Conservation (phyloP, 495 filamentous ascomycete genomes). For the Hamigera avellanea region DNA sequence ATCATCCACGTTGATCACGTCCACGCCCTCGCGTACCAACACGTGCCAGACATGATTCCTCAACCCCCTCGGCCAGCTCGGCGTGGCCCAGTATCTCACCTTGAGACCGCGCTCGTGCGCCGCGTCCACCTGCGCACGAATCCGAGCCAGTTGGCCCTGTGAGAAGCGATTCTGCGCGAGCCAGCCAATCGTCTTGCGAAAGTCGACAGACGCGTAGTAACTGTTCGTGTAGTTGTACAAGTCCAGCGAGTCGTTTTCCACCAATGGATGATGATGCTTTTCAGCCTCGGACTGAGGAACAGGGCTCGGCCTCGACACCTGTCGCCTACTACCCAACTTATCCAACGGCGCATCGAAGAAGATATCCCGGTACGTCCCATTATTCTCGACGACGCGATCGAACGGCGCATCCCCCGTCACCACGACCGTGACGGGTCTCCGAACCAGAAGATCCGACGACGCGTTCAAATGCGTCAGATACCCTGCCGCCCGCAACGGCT, state of each 20-base stretch:
- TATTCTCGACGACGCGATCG: constrained; percentile 17
- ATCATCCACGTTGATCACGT: not conserved
- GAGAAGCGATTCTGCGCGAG: constrained; percentile 14
- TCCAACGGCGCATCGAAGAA: constrained; percentile 55
- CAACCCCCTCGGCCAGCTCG: constrained; percentile 51
- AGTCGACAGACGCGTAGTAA: constrained; percentile 36
- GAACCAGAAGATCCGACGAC: constrained; percentile 16
- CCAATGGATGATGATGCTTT: no score
- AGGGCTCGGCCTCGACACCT: not conserved
- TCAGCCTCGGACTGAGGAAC: constrained; percentile 8
- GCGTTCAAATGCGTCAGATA: constrained; percentile 32
- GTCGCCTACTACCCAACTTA: constrained; percentile 15
- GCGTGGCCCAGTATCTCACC: constrained; percentile 58
- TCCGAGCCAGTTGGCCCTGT: constrained; percentile 36
- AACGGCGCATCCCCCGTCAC: constrained; percentile 37
- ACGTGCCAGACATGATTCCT: constrained; percentile 57
- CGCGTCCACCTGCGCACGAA: constrained; percentile 45
- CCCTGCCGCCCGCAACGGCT: constrained; percentile 23
- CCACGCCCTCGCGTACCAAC: constrained; percentile 48
- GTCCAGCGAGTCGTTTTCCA: no score
- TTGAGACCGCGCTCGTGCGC: constrained; percentile 53
- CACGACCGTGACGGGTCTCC: constrained; percentile 32
- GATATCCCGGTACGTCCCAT: constrained; percentile 38
- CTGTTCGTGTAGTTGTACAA: constrained; percentile 27
- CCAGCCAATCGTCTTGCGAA: constrained; percentile 20